Percentiles rank a stretch among this genome's conserved stretches.
phyloP scores from a whole-genome alignment of 2,329 filamentous ascomycete genomes.

The Aureobasidium sp. region DNA sequence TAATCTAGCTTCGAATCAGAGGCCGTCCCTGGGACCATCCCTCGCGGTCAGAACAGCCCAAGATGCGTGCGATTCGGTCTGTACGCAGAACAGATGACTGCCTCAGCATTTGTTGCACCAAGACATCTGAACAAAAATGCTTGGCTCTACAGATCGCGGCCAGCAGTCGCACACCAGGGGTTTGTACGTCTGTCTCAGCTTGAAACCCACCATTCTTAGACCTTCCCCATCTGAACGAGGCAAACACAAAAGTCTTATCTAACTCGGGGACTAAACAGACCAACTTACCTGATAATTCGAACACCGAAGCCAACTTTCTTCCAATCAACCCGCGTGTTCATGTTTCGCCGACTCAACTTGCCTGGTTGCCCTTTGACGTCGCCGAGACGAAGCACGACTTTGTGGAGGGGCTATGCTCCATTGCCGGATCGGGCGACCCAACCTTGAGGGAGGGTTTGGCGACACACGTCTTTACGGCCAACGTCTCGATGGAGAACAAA shows the following conservation, averaged over 20 bases:
- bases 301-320: slow-evolving; percentile 39
- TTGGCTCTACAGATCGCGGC: slow-evolving; percentile 40
- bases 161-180: slow-evolving; percentile 37
- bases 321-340: slow-evolving; percentile 42
- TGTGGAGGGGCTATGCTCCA: slow-evolving; percentile 41
- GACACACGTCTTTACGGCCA: slow-evolving; percentile 44
- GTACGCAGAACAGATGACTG: slow-evolving; percentile 42
- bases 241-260: slow-evolving; percentile 9
- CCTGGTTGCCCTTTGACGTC: slow-evolving; percentile 39
- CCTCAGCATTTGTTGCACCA: slow-evolving; percentile 39
- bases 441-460: slow-evolving; percentile 45
- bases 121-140: slow-evolving; percentile 37
- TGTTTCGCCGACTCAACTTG: slow-evolving; percentile 45
- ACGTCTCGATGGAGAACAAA: slow-evolving; percentile 39
- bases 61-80: slow-evolving; percentile 38
- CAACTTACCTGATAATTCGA: slow-evolving; percentile 20
- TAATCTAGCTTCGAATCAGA: slow-evolving; percentile 33
- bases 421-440: slow-evolving; percentile 46
- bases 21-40: slow-evolving; percentile 37
- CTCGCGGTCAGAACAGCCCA: slow-evolving; percentile 37
- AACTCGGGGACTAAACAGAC: not conserved
- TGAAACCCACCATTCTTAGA: slow-evolving; percentile 10
- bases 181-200: slow-evolving; percentile 15
- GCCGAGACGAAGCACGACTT: slow-evolving; percentile 39
- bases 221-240: not conserved